Percentiles rank a stretch among this genome's conserved stretches.
Evolutionary conservation across 495 filamentous ascomycete genomes (phyloP).

Genomic region (Neurospora tetraspora): DNA sequence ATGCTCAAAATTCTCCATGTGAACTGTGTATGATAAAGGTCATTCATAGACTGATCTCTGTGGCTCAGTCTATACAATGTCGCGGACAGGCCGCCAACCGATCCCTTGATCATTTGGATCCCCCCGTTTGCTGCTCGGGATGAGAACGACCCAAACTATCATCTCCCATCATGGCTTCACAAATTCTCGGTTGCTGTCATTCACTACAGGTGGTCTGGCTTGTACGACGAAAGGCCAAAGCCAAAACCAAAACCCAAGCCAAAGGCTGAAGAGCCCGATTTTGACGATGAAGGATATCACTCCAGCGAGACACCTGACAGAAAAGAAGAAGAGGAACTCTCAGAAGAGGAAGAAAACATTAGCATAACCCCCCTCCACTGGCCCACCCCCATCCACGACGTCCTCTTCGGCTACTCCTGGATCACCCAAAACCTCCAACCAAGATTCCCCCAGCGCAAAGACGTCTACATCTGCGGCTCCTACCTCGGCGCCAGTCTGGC

Average conservation of each 20-base stretch:
- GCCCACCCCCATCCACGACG: slow-evolving; percentile 42
- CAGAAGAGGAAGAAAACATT: background rate
- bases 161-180: slow-evolving; percentile 24
- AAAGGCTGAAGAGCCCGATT: background rate
- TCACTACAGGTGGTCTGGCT: slow-evolving; percentile 30
- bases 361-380: slow-evolving; percentile 18
- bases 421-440: slow-evolving; percentile 27
- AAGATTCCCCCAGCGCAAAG: slow-evolving; percentile 12
- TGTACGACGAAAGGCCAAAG: background rate
- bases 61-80: slow-evolving; percentile 24
- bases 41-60: background rate
- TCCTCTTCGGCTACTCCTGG: slow-evolving; percentile 35
- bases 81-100: slow-evolving; percentile 11
- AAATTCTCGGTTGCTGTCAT: slow-evolving; percentile 27
- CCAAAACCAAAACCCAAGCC: background rate
- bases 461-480: slow-evolving; percentile 39
- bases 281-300: background rate
- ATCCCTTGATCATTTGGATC: slow-evolving; percentile 26
- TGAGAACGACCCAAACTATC: slow-evolving; percentile 1
- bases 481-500: slow-evolving; percentile 41
- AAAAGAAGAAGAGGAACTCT: background rate
- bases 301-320: background rate
- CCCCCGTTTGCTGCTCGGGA: slow-evolving; percentile 19
- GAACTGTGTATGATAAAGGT: background rate
- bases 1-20: background rate